Evolutionary conservation across 2,329 filamentous ascomycete genomes (phyloP).

Genomic region (Colletotrichum tamarilloi): DNA sequence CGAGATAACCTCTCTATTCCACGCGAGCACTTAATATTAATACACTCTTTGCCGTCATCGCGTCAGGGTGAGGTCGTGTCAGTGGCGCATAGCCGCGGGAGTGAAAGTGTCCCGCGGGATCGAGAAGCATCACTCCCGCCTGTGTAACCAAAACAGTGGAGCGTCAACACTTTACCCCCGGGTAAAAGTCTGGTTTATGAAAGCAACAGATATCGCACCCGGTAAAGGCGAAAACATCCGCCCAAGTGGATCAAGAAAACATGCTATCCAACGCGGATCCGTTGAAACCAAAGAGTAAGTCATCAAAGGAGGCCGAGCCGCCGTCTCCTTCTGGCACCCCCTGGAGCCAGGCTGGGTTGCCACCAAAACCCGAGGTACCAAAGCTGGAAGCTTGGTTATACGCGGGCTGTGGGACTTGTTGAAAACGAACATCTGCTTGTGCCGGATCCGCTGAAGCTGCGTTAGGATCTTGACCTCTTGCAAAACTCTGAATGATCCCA

Average conservation of each 20-base stretch:
- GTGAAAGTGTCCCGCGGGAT: slow-evolving; percentile 5
- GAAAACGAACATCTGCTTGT: background rate
- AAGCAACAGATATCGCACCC: too few relatives aligned
- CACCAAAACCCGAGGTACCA: background rate
- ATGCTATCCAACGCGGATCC: slow-evolving; percentile 43
- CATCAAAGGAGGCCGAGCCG: slow-evolving; percentile 39
- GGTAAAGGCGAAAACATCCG: accelerated
- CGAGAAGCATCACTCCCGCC: background rate
- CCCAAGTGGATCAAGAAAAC: slow-evolving; percentile 14
- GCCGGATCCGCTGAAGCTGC: background rate
- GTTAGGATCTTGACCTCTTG: slow-evolving; percentile 38
- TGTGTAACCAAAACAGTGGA: background rate
- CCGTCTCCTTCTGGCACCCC: slow-evolving; percentile 17
- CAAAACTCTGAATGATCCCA: slow-evolving; percentile 49
- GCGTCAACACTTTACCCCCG: background rate
- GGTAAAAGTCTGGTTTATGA: background rate
- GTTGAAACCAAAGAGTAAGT: slow-evolving; percentile 47
- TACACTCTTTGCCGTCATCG: background rate
- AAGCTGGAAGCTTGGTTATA: background rate
- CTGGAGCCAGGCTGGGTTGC: slow-evolving; percentile 1
- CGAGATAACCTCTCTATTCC: background rate
- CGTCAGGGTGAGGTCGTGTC: background rate
- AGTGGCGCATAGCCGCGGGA: slow-evolving; percentile 10
- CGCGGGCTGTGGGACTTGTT: background rate
- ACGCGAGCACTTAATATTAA: background rate